Base-by-base conservation (phyloP, 495 filamentous ascomycete genomes). In the Tuber calosporum region DNA sequence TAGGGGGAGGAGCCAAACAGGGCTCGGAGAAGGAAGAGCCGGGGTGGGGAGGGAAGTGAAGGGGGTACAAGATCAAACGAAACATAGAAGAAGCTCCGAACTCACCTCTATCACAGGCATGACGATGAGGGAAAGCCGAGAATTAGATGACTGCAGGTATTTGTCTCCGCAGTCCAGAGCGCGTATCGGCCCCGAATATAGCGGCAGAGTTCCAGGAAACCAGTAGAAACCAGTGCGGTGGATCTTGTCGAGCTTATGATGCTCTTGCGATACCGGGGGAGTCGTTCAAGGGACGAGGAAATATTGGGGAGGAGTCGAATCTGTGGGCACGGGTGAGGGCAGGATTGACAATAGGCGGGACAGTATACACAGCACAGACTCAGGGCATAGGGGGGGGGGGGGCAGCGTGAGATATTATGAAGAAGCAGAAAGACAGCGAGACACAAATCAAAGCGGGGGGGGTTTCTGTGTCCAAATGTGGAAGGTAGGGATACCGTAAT, bases 71-170 rank as follows among this genome's bases (percentile, higher is more conserved):
- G 53, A 17, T 30, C 5, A 62, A 58, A 15, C 1, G 53, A 62
- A 17, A 30, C 30, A 3, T 30, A 30, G 53, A 30, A 30, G 53
- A 30, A 62, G 26, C 53, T 6, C 9, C 9, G 4, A 30, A 62
- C 53, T 62, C 70, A 78, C 76, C 74, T 78, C 76, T 77, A 78
- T 78, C 70, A 78, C 22, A 66, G 76, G 76, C 76, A 78, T 78
- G 42, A 38, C 30, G n/a, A 7, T 3, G 26, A 30, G 11, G 53
- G 9, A 13, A 30, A n/a, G n/a, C n/a, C n/a, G n/a, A n/a, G n/a
- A 62, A 1, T 30, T 62, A 30, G n/a, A 17, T 62, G 2, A 30
- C 53, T 62, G n/a, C 26, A n/a, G 53, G n/a, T 62, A 62, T 30
- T 62, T 62, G 13, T 30, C 53, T 62, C 53, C 5, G n/a, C 7